These are phyloP conservation scores for Aspergillus saccharolyticus DNA, from an alignment of 495 filamentous ascomycete species.

Conservation along the genomic window DNA sequence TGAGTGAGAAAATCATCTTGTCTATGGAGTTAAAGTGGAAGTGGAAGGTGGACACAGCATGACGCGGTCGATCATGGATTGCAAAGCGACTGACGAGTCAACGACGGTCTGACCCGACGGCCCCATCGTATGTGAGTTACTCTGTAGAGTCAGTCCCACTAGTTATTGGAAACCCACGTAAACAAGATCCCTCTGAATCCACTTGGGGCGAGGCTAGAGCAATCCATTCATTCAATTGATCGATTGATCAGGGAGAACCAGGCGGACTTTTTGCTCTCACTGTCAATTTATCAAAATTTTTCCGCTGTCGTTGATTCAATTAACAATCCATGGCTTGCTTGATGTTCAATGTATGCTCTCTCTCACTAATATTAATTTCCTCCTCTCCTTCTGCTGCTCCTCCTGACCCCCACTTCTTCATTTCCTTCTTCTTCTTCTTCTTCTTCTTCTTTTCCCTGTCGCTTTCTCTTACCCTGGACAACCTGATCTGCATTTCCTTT, in stretches of 20 bases:
- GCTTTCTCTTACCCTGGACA: not conserved
- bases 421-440: not conserved
- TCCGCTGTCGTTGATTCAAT: not conserved
- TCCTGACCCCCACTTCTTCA: not conserved
- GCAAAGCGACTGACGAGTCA: not conserved
- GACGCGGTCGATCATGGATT: not conserved
- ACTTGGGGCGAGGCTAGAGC: constrained; percentile 1
- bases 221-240: too few relatives aligned
- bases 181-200: not conserved
- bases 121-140: not conserved
- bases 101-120: not conserved
- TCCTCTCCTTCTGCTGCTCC: constrained; percentile 2
- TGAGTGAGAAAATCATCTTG: not conserved
- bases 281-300: not conserved
- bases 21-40: not conserved
- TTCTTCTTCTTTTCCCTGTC: not conserved
- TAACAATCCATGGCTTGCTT: not conserved
- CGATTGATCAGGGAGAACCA: not conserved
- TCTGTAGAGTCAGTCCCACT: not conserved
- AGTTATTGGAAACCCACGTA: not conserved
- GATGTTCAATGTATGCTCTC: too few relatives aligned
- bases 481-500: not conserved
- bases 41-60: constrained; percentile 1
- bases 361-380: not conserved
- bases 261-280: not conserved